Evolutionary conservation across 495 filamentous ascomycete species (phyloP), one percentile per base, ranked within the genome.

Genomic region (Parmelia sp.): DNA sequence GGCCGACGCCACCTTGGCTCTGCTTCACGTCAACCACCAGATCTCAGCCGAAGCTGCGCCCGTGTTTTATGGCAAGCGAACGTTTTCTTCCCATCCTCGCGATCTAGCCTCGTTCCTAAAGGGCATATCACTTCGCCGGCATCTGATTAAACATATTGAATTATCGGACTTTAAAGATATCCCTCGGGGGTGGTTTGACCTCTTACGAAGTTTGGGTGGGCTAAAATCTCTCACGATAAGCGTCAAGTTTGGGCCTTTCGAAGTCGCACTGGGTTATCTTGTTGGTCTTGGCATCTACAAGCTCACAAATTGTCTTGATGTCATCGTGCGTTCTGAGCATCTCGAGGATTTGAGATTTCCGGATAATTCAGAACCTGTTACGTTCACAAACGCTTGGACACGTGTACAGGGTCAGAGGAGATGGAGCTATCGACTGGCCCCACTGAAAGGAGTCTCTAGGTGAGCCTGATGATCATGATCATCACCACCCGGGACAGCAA

Each of bases 11-110:
- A 17, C 19, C 0, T 59, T 59, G 57, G 57, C 60, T 55, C 19
- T 62, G 35, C 44, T 62, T 1, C 60, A 9, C 12, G 23, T 62
- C 45, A 62, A 62, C 42, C 60, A 15, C 44, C 60, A 53, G 21
- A 35, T 53, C 27, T 49, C 45, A 19, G 60, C 44, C 27, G 60
- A 62, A 35, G 39, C 44, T 40, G 31, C 60, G n/a, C 6, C 42
- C 5, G 49, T 14, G 9, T 37, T 62, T 7, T 62, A 62, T n/a
- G 23, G 60, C 29, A 53, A 23, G 27, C 29, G 35, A 17, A 36
- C 1, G 4, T 62, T 62, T 12, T 7, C 6, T n/a, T 39, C 10
- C 0, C 21, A 1, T 23, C 17, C 36, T 23, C 11, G 12, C 19
- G 21, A 45, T 1, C 27, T 61, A 11, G 21, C 9, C 0, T 19